phyloP scores from a whole-genome alignment of 225 moss, liverwort and hornwort species.

The Climacium dendroides region DNA sequence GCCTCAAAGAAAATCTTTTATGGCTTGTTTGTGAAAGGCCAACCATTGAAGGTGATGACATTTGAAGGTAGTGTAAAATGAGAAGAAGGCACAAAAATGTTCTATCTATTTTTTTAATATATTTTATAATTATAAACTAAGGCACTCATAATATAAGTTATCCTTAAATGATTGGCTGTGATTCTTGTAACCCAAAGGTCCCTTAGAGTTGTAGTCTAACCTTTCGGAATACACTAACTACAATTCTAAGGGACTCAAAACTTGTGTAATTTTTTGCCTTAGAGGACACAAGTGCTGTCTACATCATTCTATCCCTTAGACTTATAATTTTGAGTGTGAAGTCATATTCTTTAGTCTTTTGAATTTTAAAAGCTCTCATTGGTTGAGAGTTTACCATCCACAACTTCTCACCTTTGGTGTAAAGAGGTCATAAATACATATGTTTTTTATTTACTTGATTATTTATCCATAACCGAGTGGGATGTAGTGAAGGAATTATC shows the following conservation, averaged over 20 bases:
- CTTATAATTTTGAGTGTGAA: neutral
- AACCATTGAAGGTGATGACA: too few relatives aligned
- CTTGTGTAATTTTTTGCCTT: neutral
- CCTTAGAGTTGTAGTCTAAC: neutral
- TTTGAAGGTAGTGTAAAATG: neutral
- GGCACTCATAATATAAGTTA: neutral
- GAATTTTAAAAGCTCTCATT: neutral
- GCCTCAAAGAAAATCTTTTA: too few relatives aligned
- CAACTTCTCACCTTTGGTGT: accelerated
- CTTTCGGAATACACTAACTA: neutral
- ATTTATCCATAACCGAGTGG: accelerated
- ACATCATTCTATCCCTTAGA: neutral
- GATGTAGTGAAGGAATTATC: neutral
- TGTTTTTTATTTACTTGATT: neutral
- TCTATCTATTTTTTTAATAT: neutral
- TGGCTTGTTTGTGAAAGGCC: too few relatives aligned
- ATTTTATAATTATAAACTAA: neutral
- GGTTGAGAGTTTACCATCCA: too few relatives aligned
- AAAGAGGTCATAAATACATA: accelerated
- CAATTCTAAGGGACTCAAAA: neutral
- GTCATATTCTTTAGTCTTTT: neutral
- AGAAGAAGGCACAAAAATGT: neutral
- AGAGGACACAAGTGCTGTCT: too few relatives aligned
- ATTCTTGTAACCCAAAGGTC: neutral
- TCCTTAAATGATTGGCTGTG: neutral